phyloP scores from a whole-genome alignment of 2,329 filamentous ascomycete species.

The Emericellopsis atlantica region DNA sequence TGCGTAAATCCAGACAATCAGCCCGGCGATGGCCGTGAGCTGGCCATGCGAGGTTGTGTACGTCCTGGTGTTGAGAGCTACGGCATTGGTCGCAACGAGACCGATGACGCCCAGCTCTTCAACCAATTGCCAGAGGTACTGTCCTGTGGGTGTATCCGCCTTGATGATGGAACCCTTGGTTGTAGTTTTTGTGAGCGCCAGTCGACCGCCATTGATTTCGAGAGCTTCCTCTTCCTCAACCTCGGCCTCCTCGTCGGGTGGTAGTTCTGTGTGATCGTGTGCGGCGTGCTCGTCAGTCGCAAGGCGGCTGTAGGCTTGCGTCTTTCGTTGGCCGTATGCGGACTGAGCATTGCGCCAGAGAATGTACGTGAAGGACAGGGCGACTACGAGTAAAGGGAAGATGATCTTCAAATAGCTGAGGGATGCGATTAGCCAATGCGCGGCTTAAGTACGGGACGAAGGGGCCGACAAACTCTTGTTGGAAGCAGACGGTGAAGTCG shows the following conservation, averaged over 20 bases:
- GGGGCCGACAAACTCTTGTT: conserved; percentile 39
- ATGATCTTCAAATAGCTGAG: conserved; percentile 46
- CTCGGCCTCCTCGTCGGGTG: conserved; percentile 30
- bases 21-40: conserved; percentile 49
- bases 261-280: conserved; percentile 38
- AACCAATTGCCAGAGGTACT: conserved; percentile 55
- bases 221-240: conserved; percentile 46
- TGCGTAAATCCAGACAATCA: conserved; percentile 73
- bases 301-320: conserved; percentile 44
- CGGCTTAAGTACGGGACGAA: not conserved
- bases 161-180: conserved; percentile 55
- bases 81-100: conserved; percentile 56
- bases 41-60: conserved; percentile 37
- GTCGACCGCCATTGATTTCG: conserved; percentile 42
- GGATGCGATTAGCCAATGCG: conserved; percentile 2
- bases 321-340: conserved; percentile 33
- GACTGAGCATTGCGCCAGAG: conserved; percentile 42
- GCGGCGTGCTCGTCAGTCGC: conserved; percentile 25
- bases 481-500: conserved; percentile 52
- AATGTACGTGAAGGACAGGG: conserved; percentile 57
- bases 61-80: conserved; percentile 46
- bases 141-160: conserved; percentile 62
- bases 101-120: conserved; percentile 67
- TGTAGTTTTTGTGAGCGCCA: conserved; percentile 45
- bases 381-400: conserved; percentile 61